Conservation (phyloP, 2,329 filamentous ascomycete species). For the Fusarium mangiferae region DNA sequence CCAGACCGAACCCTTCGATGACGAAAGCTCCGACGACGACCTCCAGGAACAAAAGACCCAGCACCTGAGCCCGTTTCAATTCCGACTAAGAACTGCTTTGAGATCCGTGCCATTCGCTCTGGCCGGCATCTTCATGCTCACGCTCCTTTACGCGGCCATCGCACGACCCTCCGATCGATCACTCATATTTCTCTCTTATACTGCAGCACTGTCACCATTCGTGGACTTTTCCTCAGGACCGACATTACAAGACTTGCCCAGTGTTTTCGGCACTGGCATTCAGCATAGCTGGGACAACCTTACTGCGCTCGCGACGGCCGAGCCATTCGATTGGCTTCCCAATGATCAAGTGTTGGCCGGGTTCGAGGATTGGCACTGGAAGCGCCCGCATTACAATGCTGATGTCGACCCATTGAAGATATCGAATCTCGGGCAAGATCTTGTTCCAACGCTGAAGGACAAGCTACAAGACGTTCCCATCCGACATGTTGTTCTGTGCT, state of each 20-base stretch:
- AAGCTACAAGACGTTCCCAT: constrained; percentile 48
- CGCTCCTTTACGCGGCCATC: constrained; percentile 33
- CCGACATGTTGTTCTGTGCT: constrained; percentile 55
- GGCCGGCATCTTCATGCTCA: constrained; percentile 5
- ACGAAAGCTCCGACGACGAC: not conserved
- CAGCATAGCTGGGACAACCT: constrained; percentile 43
- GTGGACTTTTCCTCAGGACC: constrained; percentile 48
- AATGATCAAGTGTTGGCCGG: constrained; percentile 28
- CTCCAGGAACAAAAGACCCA: not conserved
- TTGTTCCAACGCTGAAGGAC: constrained; percentile 42
- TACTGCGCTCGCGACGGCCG: constrained; percentile 42
- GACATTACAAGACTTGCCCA: constrained; percentile 38
- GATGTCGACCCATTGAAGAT: constrained; percentile 53
- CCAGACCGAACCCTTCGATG: not conserved
- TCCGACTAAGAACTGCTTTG: not conserved
- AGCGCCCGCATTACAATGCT: constrained; percentile 50
- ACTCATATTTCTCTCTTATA: constrained; percentile 51
- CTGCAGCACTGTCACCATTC: constrained; percentile 47
- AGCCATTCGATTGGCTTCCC: constrained; percentile 44
- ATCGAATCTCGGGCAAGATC: constrained; percentile 49
- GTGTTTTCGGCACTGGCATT: constrained; percentile 36
- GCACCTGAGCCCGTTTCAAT: not conserved
- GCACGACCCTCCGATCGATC: constrained; percentile 46
- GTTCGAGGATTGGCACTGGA: constrained; percentile 46
- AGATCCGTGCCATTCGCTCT: not conserved